A percentile compares a stretch with the other conserved stretches of the same genome.
These are phyloP conservation scores for Chenopodium suecicum DNA, from an alignment of 148 eudicot species.

Conservation along the genomic window DNA sequence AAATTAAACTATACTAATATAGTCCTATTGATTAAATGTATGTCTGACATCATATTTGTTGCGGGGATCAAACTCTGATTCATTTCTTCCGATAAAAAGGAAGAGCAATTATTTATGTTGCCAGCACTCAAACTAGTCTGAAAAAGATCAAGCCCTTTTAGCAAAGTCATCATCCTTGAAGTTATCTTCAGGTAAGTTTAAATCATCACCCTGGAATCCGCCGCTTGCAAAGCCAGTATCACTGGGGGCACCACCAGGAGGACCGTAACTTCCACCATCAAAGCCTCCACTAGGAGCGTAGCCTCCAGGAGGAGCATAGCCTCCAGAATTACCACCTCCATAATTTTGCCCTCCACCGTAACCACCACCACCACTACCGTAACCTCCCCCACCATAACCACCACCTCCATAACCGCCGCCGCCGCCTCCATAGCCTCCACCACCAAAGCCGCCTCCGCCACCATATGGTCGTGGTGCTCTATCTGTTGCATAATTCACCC, in stretches of 20 bases:
- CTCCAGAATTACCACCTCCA: slow-evolving; percentile 32
- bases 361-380: slow-evolving; percentile 31
- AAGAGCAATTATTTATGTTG: neutral
- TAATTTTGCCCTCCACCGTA: slow-evolving; percentile 29
- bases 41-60: slow-evolving; percentile 26
- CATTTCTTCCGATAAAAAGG: neutral
- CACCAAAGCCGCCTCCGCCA: slow-evolving; percentile 38
- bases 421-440: slow-evolving; percentile 24
- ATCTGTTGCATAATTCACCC: slow-evolving; percentile 76
- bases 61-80: slow-evolving; percentile 10
- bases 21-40: slow-evolving; percentile 16
- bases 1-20: slow-evolving; percentile 21
- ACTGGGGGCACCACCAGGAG: slow-evolving; percentile 25
- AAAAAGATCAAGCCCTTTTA: slow-evolving; percentile 31
- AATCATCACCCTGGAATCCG: slow-evolving; percentile 32
- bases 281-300: slow-evolving; percentile 16
- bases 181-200: slow-evolving; percentile 31
- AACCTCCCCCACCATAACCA: slow-evolving; percentile 26
- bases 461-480: slow-evolving; percentile 47
- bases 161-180: slow-evolving; percentile 22
- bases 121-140: neutral
- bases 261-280: slow-evolving; percentile 27
- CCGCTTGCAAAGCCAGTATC: slow-evolving; percentile 31
- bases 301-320: slow-evolving; percentile 26
- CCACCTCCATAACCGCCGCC: slow-evolving; percentile 39